Base-by-base conservation (phyloP, 805 yeast species). In the Wickerhamiella azymoides region DNA sequence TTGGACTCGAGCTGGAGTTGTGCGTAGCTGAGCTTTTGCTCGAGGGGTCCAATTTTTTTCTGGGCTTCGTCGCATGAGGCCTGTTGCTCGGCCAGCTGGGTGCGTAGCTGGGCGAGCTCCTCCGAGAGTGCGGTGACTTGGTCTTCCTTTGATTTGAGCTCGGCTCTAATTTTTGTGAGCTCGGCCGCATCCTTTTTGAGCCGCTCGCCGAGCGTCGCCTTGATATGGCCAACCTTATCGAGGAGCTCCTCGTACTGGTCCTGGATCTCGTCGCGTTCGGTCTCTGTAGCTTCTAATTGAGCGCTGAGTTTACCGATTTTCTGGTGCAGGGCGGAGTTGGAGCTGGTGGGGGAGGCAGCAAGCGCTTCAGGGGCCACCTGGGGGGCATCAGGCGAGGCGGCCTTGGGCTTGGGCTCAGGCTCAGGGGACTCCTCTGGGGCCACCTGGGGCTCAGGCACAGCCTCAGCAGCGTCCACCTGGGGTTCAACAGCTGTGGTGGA, bases 251-350 rank as follows among this genome's bases (percentile, higher is more conserved):
- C 64, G 43, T 76, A 60, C 50, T 73, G 74, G 16, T 54, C 59
- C 39, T 64, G 70, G 14, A 57, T 52, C 19, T 60, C 62, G 30
- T 62, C 69, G 18, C 72, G 59, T 39, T 64, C 66, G 14, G 69
- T 73, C 52, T 74, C 73, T 1, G 73, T 68, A 4, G 63, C 65
- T 36, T 73, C 84, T 16, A 83, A 64, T 52, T 48, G 47, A 10
- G 46, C 47, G 5, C 18, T 19, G 36, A 45, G 25, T 32, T 33
- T 36, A 13, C 38, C 47, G 10, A 43, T 43, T 36, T 43, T 19
- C n/a, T 41, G 43, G 19, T 40, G 40, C 8, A 37, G 40, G 33
- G 33, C 4, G 8, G 30, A 10, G 30, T 3, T 27, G 30, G 27
- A 25, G 27, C 27, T 10, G n/a, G n/a, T n/a, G n/a, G n/a, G n/a